Evolutionary conservation across 179 eudicot species (phyloP), one percentile per base, ranked within the genome.

Genomic region (Gypsophila paniculata): DNA sequence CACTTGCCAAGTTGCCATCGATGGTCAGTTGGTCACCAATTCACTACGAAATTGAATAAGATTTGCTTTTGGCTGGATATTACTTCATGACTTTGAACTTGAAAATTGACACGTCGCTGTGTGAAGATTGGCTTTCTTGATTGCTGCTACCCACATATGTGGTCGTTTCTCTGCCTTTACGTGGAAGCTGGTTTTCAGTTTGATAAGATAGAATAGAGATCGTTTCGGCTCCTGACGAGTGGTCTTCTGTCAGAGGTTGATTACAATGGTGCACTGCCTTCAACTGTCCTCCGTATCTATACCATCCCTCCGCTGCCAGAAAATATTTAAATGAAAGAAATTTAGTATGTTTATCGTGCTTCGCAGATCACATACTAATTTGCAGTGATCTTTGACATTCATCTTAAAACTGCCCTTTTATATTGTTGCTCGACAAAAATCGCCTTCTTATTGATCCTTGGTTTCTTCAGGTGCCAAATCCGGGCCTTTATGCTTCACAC

Each of bases 401-500:
- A 55, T 19, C 26, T 1, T 55, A 19, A n/a, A 19, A 19, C 60
- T 23, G 18, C 21, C 7, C 65, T 34, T 61, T 22, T 58, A 6
- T 39, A 5, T 44, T 51, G 13, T 34, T 17, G 14, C 7, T 48
- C 8, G 53, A 49, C 59, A 7, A 10, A 14, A 15, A 61, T 3
- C 61, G 14, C 19, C 73, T 55, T 46, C 49, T 11, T 55, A 72
- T 60, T 75, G 69, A 49, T 77, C 46, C 15, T 49, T 65, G 34
- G 17, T 62, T 39, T 67, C 34, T 75, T 61, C 82, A 81, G 86
- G 71, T 83, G 84, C 88, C 59, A 81, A 83, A 61, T 82, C 82
- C 57, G 88, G 91, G 76, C 83, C 88, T n/a, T 61, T 80, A 78
- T 82, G 87, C 77, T 85, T 91, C 81, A 86, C 93, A 62, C 97